phyloP scores from a whole-genome alignment of 441 rosid genomes.

The Adansonia grandidieri region DNA sequence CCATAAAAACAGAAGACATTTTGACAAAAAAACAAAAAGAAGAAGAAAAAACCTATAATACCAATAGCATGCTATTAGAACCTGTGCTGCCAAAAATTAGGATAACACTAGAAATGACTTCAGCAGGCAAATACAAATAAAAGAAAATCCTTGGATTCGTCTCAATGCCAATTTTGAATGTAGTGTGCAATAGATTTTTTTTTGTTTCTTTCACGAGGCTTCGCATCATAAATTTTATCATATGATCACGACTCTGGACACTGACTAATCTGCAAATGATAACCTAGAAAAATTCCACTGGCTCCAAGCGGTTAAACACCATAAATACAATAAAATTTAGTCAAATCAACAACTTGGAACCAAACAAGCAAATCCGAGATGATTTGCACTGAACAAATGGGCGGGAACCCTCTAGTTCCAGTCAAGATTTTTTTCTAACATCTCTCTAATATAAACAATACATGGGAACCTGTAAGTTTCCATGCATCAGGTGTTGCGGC shows the following conservation, averaged over 20 bases:
- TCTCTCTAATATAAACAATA: constrained; percentile 27
- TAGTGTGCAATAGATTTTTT: neutral
- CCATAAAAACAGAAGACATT: neutral
- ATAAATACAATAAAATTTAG: constrained; percentile 28
- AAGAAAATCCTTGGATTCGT: too few relatives aligned
- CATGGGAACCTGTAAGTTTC: constrained; percentile 35
- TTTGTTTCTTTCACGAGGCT: neutral
- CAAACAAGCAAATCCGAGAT: constrained; percentile 27
- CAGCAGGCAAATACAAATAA: neutral
- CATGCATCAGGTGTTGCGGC: constrained; percentile 20
- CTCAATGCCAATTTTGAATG: too few relatives aligned
- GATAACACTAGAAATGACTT: neutral
- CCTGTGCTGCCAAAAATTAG: constrained; percentile 35
- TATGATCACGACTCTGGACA: constrained; percentile 21
- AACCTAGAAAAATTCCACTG: constrained; percentile 30
- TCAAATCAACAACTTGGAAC: constrained; percentile 36
- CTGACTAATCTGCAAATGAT: constrained; percentile 38
- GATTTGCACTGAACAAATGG: constrained; percentile 31
- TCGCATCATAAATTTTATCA: constrained; percentile 26
- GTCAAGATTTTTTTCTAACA: constrained; percentile 19
- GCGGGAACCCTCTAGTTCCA: constrained; percentile 33
- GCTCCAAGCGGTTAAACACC: constrained; percentile 34
- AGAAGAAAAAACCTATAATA: neutral
- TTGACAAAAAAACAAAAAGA: neutral
- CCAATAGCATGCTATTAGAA: neutral